Conservation (phyloP, 2,329 filamentous ascomycete species). For the Ophiostoma ips region DNA sequence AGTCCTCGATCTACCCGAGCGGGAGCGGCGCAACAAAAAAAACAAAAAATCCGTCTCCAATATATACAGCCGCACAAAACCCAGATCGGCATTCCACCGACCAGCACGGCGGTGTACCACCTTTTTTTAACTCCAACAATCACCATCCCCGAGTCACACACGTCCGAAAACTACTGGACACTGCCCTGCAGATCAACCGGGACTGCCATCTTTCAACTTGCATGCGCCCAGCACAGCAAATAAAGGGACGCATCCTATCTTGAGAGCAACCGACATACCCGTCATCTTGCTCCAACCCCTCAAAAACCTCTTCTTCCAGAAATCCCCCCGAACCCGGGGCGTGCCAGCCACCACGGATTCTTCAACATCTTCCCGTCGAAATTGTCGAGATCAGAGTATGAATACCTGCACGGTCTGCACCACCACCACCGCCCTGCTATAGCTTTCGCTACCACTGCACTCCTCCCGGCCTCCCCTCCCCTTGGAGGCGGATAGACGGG, state of each 20-base stretch:
- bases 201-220: not conserved
- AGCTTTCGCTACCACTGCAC: constrained; percentile 11
- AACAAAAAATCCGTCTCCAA: too few species aligned
- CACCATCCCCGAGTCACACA: too few species aligned
- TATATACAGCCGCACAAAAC: too few species aligned
- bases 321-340: not conserved
- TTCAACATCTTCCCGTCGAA: not conserved
- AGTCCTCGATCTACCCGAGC: too few species aligned
- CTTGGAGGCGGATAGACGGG: constrained; percentile 46
- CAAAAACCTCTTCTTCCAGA: too few species aligned
- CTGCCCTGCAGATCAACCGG: too few species aligned
- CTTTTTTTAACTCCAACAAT: too few species aligned
- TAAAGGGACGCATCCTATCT: not conserved
- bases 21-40: too few species aligned
- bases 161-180: too few species aligned
- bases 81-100: too few species aligned
- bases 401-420: not conserved
- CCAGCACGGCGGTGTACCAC: too few species aligned
- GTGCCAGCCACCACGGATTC: constrained; percentile 1
- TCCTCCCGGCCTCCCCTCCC: constrained; percentile 46
- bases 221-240: too few species aligned
- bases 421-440: not conserved
- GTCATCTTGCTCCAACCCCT: not conserved
- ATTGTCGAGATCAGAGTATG: not conserved
- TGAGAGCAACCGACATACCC: not conserved